Evolutionary conservation across 1,284 basidiomycete species (phyloP), one percentile per base, ranked within the genome.

Genomic region (Ustilago curta): DNA sequence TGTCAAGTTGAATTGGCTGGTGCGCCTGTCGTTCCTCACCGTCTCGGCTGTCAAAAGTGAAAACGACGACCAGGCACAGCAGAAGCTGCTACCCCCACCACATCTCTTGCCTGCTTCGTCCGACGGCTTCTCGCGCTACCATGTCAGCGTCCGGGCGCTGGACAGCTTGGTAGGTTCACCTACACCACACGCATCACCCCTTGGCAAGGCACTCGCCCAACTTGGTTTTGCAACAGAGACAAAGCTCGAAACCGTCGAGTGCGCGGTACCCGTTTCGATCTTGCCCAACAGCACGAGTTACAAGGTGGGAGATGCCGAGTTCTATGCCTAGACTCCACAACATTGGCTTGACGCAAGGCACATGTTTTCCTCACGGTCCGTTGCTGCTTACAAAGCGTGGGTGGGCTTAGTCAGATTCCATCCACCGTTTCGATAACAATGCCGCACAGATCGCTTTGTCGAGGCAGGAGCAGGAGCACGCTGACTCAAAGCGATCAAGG

Each of bases 171-270:
- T 61, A 8, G 72, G 67, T 51, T 71, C 27, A 14, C 53, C 44
- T 44, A 68, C 42, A 23, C 55, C 14, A 8, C 47, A 21, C 9
- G 43, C 6, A 14, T 8, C 55, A 31, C 19, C 39, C 5, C 29
- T 21, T 8, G 35, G 51, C 19, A 53, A 61, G 6, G 54, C 51
- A 1, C 49, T 66, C 25, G 37, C 23, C 5, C 42, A 54, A 7
- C 14, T 62, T 2, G 64, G 60, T 2, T 64, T 31, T 12, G 61
- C 63, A 2, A 47, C 35, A 23, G 78, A 80, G 50, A 75, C 75
- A 11, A 78, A 76, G 53, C 63, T 84, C 2, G 83, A 84, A 40
- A 82, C 82, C 9, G 82, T 84, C 16, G 83, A 84, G 49, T 83
- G 82, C 51, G 74, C 81, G 2, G 78, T 84, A 8, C 81, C 83